Conservation (phyloP, 106 monocot genomes). For the Apostasia ramifera region DNA sequence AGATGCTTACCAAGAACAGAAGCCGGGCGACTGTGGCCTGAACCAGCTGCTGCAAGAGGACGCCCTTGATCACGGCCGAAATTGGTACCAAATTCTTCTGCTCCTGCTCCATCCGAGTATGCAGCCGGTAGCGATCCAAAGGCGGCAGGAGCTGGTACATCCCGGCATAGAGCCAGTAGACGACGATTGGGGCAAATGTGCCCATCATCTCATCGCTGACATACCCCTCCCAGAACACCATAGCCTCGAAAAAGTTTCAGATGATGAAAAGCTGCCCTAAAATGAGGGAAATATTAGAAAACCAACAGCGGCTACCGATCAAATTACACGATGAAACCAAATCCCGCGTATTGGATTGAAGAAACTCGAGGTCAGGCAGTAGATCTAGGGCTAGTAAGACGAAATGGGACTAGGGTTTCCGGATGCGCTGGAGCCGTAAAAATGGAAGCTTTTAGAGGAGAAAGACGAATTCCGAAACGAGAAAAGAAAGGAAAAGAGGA, state of each 20-base stretch:
- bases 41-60: slow-evolving; percentile 64
- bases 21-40: slow-evolving; percentile 48
- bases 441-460: not conserved
- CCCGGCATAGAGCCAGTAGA: slow-evolving; percentile 88
- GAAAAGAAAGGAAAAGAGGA: not conserved
- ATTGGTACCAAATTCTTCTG: slow-evolving; percentile 59
- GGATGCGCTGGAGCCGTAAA: not conserved
- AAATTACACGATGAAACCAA: not conserved
- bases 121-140: slow-evolving; percentile 55
- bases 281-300: not conserved
- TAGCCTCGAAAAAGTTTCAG: not conserved
- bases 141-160: slow-evolving; percentile 56
- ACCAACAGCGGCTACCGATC: not conserved
- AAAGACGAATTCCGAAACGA: not conserved
- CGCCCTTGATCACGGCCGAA: slow-evolving; percentile 49
- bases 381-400: not conserved
- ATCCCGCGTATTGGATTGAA: not conserved
- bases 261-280: not conserved
- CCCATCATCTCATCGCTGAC: slow-evolving; percentile 69
- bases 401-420: not conserved
- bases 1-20: slow-evolving; percentile 57
- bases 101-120: slow-evolving; percentile 59
- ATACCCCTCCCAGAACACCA: slow-evolving; percentile 74
- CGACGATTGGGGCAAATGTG: slow-evolving; percentile 66
- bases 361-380: not conserved